Percentiles rank a stretch among this genome's conserved stretches.
These are phyloP conservation scores for Penicilliopsis zonata DNA, from an alignment of 495 filamentous ascomycete species.

Conservation along the genomic window DNA sequence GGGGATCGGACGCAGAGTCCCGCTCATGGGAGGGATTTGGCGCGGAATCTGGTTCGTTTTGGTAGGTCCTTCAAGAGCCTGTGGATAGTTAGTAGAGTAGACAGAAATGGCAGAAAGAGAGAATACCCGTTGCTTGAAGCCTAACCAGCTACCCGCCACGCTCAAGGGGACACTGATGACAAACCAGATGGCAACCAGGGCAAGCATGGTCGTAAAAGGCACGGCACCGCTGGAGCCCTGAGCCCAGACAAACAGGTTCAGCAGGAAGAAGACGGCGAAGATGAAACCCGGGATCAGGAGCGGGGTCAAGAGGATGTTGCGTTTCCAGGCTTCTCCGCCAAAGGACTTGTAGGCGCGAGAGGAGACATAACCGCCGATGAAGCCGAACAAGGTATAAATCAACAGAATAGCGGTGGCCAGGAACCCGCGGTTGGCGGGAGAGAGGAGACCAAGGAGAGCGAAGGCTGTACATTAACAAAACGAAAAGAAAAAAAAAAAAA, in stretches of 20 bases:
- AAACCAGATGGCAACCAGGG: conserved; percentile 91
- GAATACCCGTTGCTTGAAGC: conserved; percentile 54
- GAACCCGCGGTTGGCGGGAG: conserved; percentile 87
- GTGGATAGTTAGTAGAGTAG: background rate
- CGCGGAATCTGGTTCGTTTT: conserved; percentile 96
- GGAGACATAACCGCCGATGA: conserved; percentile 86
- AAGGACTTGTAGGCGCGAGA: conserved; percentile 85
- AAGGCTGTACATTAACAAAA: conserved; percentile 46
- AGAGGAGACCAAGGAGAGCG: conserved; percentile 87
- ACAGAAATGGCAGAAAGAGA: background rate
- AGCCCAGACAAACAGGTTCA: conserved; percentile 93
- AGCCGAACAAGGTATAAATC: conserved; percentile 85
- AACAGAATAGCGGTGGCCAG: conserved; percentile 84
- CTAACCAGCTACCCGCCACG: conserved; percentile 83
- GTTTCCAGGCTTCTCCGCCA: conserved; percentile 85
- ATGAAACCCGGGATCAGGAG: conserved; percentile 76
- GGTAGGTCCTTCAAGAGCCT: conserved; percentile 62
- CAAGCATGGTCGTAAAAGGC: conserved; percentile 92
- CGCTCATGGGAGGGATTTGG: conserved; percentile 75
- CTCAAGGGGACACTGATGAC: conserved; percentile 87
- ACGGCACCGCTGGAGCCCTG: conserved; percentile 85
- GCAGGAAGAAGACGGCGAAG: conserved; percentile 80
- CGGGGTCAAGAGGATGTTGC: conserved; percentile 81
- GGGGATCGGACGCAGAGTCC: conserved; percentile 72
- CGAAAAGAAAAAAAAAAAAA: too few relatives aligned